These are phyloP conservation scores for Dinochytrium kinnereticum DNA, from an alignment of 371 early-diverging fungal genomes.

Conservation along the genomic window DNA sequence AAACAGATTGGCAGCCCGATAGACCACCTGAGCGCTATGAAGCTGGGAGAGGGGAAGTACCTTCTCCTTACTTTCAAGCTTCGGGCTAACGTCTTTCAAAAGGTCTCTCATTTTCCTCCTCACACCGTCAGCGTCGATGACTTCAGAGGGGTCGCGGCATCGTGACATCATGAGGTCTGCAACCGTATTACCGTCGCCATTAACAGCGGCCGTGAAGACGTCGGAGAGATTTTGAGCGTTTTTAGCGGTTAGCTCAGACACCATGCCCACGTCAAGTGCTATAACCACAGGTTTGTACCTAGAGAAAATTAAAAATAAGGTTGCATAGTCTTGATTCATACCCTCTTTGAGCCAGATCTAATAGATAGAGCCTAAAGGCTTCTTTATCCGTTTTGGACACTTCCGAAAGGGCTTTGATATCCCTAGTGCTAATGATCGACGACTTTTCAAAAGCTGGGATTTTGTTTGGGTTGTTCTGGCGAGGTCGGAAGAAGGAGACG, in stretches of 20 bases:
- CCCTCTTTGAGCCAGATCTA: too few species aligned
- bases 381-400: too few species aligned
- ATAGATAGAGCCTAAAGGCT: too few species aligned
- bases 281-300: not conserved
- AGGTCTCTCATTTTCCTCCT: conserved; percentile 77
- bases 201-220: conserved; percentile 83
- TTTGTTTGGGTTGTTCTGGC: not conserved
- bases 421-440: not conserved
- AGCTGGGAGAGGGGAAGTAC: conserved; percentile 82
- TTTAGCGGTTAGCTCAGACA: conserved; percentile 72
- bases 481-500: conserved; percentile 70
- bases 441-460: not conserved
- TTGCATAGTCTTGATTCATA: too few species aligned
- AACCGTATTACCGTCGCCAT: conserved; percentile 82
- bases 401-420: too few species aligned
- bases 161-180: conserved; percentile 88
- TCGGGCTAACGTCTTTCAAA: conserved; percentile 63
- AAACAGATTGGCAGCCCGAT: conserved; percentile 81
- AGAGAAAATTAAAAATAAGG: not conserved
- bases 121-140: conserved; percentile 77
- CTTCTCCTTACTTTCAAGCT: conserved; percentile 31
- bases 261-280: conserved; percentile 89
- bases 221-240: conserved; percentile 90
- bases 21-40: conserved; percentile 75
- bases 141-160: conserved; percentile 74